These are phyloP conservation scores for Spinacia oleracea DNA, from an alignment of 179 eudicot species.

Conservation along the genomic window DNA sequence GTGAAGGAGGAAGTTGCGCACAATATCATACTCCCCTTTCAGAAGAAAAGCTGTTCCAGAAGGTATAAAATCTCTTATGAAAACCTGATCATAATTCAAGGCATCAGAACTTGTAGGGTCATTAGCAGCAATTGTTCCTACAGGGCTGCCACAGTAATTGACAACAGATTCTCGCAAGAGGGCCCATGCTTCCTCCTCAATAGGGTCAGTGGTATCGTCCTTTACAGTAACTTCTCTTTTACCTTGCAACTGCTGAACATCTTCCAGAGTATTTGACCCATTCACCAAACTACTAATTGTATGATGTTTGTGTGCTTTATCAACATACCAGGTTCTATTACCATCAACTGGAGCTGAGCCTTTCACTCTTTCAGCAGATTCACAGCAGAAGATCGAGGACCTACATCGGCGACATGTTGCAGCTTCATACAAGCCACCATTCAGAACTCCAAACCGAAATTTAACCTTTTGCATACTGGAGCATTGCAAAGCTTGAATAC, in stretches of 20 bases:
- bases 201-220: conserved; percentile 30
- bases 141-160: conserved; percentile 68
- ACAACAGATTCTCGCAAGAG: conserved; percentile 68
- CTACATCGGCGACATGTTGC: not conserved
- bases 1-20: conserved; percentile 76
- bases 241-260: conserved; percentile 13
- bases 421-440: conserved; percentile 7
- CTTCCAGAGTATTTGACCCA: conserved; percentile 32
- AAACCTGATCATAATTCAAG: conserved; percentile 84
- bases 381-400: conserved; percentile 30
- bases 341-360: conserved; percentile 36
- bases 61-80: conserved; percentile 80
- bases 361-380: conserved; percentile 38
- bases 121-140: conserved; percentile 89
- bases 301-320: conserved; percentile 29
- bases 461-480: conserved; percentile 12
- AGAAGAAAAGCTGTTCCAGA: conserved; percentile 80
- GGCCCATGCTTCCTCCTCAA: conserved; percentile 83
- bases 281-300: conserved; percentile 15
- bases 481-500: not conserved
- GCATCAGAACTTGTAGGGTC: conserved; percentile 56
- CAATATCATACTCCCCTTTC: conserved; percentile 86
- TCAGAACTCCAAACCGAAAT: not conserved
- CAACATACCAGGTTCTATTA: conserved; percentile 36
- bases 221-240: conserved; percentile 12